Base-by-base conservation (phyloP, 176 grass and related monocot species). In the Avena insularis region DNA sequence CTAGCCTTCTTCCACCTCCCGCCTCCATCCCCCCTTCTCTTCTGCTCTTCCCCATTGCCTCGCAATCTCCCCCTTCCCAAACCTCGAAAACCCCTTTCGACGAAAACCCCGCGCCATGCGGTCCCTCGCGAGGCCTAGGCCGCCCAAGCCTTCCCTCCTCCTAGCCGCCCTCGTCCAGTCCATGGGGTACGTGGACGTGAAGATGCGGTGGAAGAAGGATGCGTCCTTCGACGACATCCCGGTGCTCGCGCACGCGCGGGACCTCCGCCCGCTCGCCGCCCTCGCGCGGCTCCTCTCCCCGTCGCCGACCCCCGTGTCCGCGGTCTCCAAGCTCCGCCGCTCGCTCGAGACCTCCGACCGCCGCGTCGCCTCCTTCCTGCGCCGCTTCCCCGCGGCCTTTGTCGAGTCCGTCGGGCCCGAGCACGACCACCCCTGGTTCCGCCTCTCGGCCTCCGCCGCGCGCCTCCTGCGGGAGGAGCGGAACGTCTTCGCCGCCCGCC, bases 181-280 rank as follows among this genome's bases (percentile, higher is more conserved):
- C 54, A 87, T 81, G 82, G 43, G 61, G 17, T 95, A 95, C 78
- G 87, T 97, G 78, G 81, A 95, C 63, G 92, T 87, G 65, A 92
- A 36, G 80, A 97, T 97, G 92, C 86, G 91, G 81, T 87, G 92
- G 95, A 95, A 93, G 92, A 97, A 97, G 91, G 92, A 95, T 61
- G 43, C 75, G 0, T 94, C 84, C 13, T 97, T 84, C 66, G 92
- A 97, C 25, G 86, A 43, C 69, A 60, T 94, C 66, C 66, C 89
- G 36, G 71, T 91, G 49, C 89, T 97, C 50, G 70, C 89, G 47
- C 83, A 89, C 67, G 76, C 84, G 69, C 88, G 82, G 29, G 92
- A 97, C 56, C 91, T 94, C 60, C 89, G 83, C 29, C 87, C 91
- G 31, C 85, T 94, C 9, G 78, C 73, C 75, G 65, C 90, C 54